Base-by-base conservation (phyloP, 306 rosid species). In the Urtica urens region DNA sequence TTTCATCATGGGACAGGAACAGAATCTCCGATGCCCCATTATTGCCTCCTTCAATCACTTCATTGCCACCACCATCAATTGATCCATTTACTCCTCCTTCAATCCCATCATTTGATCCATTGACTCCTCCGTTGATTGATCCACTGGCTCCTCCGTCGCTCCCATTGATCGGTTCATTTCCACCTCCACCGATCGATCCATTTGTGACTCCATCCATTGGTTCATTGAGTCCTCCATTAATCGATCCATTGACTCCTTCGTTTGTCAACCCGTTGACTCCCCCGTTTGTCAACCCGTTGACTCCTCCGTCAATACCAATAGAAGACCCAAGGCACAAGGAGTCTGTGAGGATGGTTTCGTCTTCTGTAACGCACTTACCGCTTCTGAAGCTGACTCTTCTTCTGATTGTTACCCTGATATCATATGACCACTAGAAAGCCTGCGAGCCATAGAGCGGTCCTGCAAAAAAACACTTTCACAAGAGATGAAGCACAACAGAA, bases 301-400 rank as follows among this genome's bases (percentile, higher is more conserved):
- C 72, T 21, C 59, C 75, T 25, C 78, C 58, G 21, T 39, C 50
- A 2, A 55, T 30, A 13, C 27, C 60, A 23, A 14, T 43, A 13
- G 27, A 21, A 18, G 62, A 29, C 7, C 62, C 51, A 23, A 28
- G 29, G 24, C 29, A 39, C 26, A 59, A 65, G 63, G 82, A 63
- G 48, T 22, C 68, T 39, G 44, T 48, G 52, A 66, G 41, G 22
- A 19, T 40, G 48, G 60, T 54, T 64, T 80, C 93, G 18, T 71
- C 82, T 51, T 80, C 94, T 5, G 69, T 23, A 66, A 55, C 20
- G 56, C 61, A 55, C 43, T 38, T 67, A 4, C 87, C 87, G 5
- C 55, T 65, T 71, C 65, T 64, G 3, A 10, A 28, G 5, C 38
- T 68, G 26, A 18, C 57, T 35, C 44, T 67, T 17, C 49, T 67